phyloP scores from a whole-genome alignment of 164 flowering plant genomes.

The Litsea cubeba region DNA sequence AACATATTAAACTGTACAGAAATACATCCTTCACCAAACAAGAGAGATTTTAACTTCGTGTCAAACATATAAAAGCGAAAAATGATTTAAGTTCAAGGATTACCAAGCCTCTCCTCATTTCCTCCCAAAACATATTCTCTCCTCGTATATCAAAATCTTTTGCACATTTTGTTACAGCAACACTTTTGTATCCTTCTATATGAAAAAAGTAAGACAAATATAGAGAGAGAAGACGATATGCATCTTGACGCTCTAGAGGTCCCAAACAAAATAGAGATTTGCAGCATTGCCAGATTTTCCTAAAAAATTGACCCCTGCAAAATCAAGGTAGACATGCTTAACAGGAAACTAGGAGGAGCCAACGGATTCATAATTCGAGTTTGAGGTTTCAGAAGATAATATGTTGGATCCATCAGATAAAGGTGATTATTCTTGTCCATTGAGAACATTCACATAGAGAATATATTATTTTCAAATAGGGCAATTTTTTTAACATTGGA shows the following conservation, averaged over 20 bases:
- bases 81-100: not conserved
- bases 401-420: not conserved
- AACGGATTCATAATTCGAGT: not conserved
- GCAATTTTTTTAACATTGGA: too few species aligned
- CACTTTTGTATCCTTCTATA: slow-evolving; percentile 26
- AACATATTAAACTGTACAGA: not conserved
- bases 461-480: too few species aligned
- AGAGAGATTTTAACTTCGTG: not conserved
- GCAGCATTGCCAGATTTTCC: slow-evolving; percentile 73
- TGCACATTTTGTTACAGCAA: slow-evolving; percentile 13
- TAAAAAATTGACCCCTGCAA: slow-evolving; percentile 49
- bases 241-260: slow-evolving; percentile 73
- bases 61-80: not conserved
- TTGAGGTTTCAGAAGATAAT: not conserved
- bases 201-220: slow-evolving; percentile 42
- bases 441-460: too few species aligned
- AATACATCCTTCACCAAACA: slow-evolving; percentile 1
- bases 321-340: slow-evolving; percentile 3
- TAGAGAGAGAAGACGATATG: slow-evolving; percentile 64
- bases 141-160: slow-evolving; percentile 52
- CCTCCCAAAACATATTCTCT: slow-evolving; percentile 71
- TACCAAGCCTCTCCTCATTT: slow-evolving; percentile 89
- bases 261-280: slow-evolving; percentile 57
- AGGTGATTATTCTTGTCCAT: too few species aligned
- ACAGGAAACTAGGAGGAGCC: not conserved